A percentile compares a stretch with the other conserved stretches of the same genome.
phyloP scores from a whole-genome alignment of 2,329 filamentous ascomycete species.

The Colletotrichum siamense region DNA sequence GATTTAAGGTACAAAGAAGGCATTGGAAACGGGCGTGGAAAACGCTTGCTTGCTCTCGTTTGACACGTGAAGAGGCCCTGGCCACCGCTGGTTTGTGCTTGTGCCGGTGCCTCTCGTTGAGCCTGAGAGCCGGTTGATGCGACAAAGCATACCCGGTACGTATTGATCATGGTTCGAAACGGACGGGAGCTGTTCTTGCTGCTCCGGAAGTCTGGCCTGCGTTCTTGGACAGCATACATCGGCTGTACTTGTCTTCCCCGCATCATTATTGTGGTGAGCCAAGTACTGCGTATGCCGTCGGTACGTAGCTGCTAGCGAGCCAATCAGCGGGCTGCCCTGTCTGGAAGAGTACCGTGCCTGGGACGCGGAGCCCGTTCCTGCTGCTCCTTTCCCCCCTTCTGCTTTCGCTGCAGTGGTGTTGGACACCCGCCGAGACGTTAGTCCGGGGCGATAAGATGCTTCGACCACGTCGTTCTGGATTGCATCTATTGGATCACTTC shows the following conservation, averaged over 20 bases:
- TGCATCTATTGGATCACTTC: constrained; percentile 14
- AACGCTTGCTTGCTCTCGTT: background rate
- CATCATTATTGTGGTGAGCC: background rate
- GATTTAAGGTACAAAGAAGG: constrained; percentile 3
- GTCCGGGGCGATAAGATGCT: constrained; percentile 8
- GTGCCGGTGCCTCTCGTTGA: background rate
- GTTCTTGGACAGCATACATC: background rate
- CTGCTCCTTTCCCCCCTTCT: background rate
- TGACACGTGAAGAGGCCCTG: constrained; percentile 18
- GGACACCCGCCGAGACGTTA: background rate
- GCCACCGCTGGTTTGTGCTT: background rate
- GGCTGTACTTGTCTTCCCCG: background rate
- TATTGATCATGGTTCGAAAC: background rate
- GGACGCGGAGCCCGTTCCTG: background rate
- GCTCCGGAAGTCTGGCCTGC: background rate
- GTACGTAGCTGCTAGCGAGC: background rate
- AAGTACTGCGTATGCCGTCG: background rate
- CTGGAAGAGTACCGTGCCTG: background rate
- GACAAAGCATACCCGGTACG: background rate
- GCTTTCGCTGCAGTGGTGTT: background rate
- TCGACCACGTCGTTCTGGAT: background rate
- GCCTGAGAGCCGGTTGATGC: background rate
- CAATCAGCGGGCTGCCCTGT: background rate
- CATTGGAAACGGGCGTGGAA: background rate
- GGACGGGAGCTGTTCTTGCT: background rate